These are phyloP conservation scores for Epichloe typhina DNA, from an alignment of 2,329 filamentous ascomycete species.

Conservation along the genomic window DNA sequence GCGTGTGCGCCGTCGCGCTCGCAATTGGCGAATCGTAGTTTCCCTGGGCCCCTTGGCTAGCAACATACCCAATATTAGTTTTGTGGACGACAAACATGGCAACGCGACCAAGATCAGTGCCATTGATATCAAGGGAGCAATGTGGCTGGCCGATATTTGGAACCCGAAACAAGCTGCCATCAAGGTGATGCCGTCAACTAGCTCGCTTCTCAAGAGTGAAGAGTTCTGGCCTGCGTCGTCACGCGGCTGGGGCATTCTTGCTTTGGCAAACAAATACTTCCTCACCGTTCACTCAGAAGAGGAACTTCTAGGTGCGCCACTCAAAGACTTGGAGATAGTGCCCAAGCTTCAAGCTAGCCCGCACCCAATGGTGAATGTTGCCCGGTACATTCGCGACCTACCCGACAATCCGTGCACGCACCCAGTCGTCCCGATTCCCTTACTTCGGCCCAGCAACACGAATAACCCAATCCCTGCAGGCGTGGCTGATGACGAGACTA, in stretches of 20 bases:
- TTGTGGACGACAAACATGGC: constrained; percentile 32
- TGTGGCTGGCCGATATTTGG: constrained; percentile 43
- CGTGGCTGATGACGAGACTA: constrained; percentile 6
- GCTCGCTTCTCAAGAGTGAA: constrained; percentile 14
- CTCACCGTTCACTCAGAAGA: constrained; percentile 20
- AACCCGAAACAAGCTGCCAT: constrained; percentile 16
- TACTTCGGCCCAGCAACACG: not conserved
- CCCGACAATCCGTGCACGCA: constrained; percentile 18
- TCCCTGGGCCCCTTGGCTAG: constrained; percentile 23
- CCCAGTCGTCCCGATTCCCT: not conserved
- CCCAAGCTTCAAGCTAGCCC: constrained; percentile 5
- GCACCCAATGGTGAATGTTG: constrained; percentile 15
- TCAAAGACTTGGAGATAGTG: constrained; percentile 10
- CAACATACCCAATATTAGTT: constrained; percentile 42
- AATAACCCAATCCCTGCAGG: not conserved
- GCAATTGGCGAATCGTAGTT: constrained; percentile 38
- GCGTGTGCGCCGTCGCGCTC: constrained; percentile 27
- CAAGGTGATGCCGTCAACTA: constrained; percentile 10
- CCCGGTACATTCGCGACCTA: constrained; percentile 12
- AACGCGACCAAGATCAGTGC: constrained; percentile 36
- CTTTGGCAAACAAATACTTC: constrained; percentile 31
- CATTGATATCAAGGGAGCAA: constrained; percentile 34
- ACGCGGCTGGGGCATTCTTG: constrained; percentile 36
- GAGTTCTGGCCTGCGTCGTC: constrained; percentile 17
- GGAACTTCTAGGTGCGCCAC: constrained; percentile 20